A percentile compares a stretch with the other conserved stretches of the same genome.
These are phyloP conservation scores for Oryza glumipatula DNA, from an alignment of 176 grass and related monocot species.

Conservation along the genomic window DNA sequence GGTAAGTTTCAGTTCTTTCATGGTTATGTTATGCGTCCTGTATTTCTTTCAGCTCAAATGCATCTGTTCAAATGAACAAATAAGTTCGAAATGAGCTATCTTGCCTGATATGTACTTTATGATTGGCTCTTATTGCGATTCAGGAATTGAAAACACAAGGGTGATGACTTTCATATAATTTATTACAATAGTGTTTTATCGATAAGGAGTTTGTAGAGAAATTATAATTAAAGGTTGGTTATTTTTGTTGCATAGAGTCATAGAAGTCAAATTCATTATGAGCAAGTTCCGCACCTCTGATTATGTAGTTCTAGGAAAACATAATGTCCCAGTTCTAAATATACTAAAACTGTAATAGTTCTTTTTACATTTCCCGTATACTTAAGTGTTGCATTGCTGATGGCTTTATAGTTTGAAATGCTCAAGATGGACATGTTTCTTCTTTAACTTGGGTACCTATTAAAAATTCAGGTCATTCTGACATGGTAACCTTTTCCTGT, in stretches of 20 bases:
- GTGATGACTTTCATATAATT: not conserved
- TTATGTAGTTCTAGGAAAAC: constrained; percentile 7
- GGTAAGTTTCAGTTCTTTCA: not conserved
- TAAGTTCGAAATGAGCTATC: not conserved
- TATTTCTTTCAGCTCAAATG: not conserved
- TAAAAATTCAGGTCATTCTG: constrained; percentile 26
- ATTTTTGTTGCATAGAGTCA: constrained; percentile 13
- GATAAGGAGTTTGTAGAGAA: not conserved
- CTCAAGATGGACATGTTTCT: constrained; percentile 12
- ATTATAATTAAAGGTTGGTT: not conserved
- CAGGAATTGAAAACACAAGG: not conserved
- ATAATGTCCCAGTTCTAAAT: not conserved
- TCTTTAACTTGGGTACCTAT: constrained; percentile 39
- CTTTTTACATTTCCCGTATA: constrained; percentile 21
- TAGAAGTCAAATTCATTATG: not conserved
- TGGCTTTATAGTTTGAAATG: constrained; percentile 17
- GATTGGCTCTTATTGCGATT: constrained; percentile 21
- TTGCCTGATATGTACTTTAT: not conserved
- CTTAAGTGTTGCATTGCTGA: constrained; percentile 15
- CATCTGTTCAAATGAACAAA: not conserved
- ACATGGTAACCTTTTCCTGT: constrained; percentile 44
- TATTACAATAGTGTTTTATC: not conserved
- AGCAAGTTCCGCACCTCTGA: not conserved
- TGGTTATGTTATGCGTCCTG: not conserved
- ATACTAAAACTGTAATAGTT: not conserved